phyloP scores from a whole-genome alignment of 2,329 filamentous ascomycete species.

The Ilyonectria destructans region DNA sequence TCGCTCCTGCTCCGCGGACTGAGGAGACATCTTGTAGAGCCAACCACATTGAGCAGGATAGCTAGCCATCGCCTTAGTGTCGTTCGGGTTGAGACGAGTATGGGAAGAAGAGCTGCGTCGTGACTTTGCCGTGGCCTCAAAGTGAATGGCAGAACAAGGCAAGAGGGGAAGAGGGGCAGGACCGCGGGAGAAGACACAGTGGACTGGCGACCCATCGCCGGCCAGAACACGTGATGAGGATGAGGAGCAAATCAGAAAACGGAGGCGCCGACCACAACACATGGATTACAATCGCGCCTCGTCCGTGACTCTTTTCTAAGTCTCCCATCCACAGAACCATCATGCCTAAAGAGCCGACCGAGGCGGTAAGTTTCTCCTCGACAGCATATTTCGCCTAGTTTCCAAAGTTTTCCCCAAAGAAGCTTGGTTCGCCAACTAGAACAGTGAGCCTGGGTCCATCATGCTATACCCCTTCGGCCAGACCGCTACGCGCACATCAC shows the following conservation, averaged over 20 bases:
- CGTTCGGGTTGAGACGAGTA: conserved; percentile 12
- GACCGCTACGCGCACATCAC: no score
- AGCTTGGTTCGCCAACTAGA: conserved; percentile 2
- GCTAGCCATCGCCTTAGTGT: conserved; percentile 8
- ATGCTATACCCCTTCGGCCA: no score
- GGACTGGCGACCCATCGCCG: conserved; percentile 8
- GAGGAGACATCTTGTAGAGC: conserved; percentile 11
- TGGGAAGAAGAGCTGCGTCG: conserved; percentile 9
- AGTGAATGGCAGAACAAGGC: conserved; percentile 10
- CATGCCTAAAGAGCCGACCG: conserved; percentile 7
- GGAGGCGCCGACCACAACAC: conserved; percentile 6
- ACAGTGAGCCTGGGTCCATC: not conserved
- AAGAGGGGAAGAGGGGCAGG: conserved; percentile 3
- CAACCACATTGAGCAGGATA: conserved; percentile 8
- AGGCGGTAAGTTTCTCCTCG: conserved; percentile 11
- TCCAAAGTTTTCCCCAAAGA: conserved; percentile 7
- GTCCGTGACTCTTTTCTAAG: conserved; percentile 11
- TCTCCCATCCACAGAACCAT: conserved; percentile 11
- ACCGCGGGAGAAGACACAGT: conserved; percentile 5
- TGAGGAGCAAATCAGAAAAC: conserved; percentile 10
- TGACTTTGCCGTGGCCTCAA: conserved; percentile 12
- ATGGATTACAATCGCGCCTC: conserved; percentile 9
- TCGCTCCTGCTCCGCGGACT: conserved; percentile 10
- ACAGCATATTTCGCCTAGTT: conserved; percentile 2
- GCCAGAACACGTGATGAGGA: conserved; percentile 10